These are phyloP conservation scores for Talaromyces proteolyticus DNA, from an alignment of 495 filamentous ascomycete genomes.

Conservation along the genomic window DNA sequence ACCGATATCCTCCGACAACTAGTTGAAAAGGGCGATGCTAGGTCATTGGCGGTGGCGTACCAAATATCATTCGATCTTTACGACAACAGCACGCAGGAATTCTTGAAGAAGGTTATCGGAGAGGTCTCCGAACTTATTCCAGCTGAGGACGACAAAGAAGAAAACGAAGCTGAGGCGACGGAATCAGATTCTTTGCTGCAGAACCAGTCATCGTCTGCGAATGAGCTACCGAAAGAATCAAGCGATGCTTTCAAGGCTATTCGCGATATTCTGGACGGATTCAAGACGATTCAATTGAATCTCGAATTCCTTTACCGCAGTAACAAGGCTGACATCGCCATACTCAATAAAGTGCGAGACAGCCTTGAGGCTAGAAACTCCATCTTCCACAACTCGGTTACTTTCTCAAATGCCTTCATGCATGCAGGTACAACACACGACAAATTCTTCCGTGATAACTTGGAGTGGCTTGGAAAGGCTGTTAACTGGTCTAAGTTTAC, in stretches of 20 bases:
- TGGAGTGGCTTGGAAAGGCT: slow-evolving; percentile 97
- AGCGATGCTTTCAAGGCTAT: slow-evolving; percentile 69
- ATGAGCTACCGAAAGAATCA: slow-evolving; percentile 33
- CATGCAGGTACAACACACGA: slow-evolving; percentile 98
- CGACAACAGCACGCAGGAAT: slow-evolving; percentile 97
- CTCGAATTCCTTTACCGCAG: slow-evolving; percentile 94
- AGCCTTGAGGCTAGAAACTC: slow-evolving; percentile 93
- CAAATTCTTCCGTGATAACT: slow-evolving; percentile 93
- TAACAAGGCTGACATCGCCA: slow-evolving; percentile 80
- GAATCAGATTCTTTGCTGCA: slow-evolving; percentile 49
- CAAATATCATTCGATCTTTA: slow-evolving; percentile 98
- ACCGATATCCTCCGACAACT: slow-evolving; percentile 80
- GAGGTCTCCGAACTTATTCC: slow-evolving; percentile 62
- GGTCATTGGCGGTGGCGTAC: slow-evolving; percentile 79
- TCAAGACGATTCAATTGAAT: slow-evolving; percentile 87
- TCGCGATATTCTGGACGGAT: slow-evolving; percentile 79
- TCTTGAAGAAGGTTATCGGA: slow-evolving; percentile 82
- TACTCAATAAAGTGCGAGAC: slow-evolving; percentile 93
- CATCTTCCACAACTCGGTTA: slow-evolving; percentile 96
- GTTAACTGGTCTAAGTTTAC: slow-evolving; percentile 99
- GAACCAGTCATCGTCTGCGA: slow-evolving; percentile 31
- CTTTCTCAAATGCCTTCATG: slow-evolving; percentile 98
- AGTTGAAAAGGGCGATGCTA: slow-evolving; percentile 70
- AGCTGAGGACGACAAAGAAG: slow-evolving; percentile 23
- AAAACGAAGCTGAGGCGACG: slow-evolving; percentile 44